Base-by-base conservation (phyloP, 192 early-diverging fungal genomes). In the Rhizoclosmatium sp. region DNA sequence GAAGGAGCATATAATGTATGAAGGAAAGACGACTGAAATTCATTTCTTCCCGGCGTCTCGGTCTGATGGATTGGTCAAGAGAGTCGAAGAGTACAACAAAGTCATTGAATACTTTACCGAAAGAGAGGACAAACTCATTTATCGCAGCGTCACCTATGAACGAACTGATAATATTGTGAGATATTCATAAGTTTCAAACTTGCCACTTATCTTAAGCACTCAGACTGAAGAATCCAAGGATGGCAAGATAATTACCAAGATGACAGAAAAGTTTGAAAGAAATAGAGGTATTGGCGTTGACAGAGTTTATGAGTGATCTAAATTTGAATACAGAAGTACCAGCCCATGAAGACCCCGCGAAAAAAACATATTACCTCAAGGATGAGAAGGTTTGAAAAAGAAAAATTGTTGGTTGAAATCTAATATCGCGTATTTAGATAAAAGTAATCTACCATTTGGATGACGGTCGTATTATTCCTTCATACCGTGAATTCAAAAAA, bases 191-290 rank as follows among this genome's bases (percentile, higher is more conserved):
- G 46, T 7, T 16, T 54, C 16, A 12, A 54, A 16, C 51, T 7
- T 12, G 51, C 0, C 51, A 54, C 51, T 12, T n/a, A 46, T 47
- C 12, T 21, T 19, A 47, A 69, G 7, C 46, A 7, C 40, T 46
- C 31, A 78, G 77, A 10, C 44, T 21, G 78, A 80, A 44, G 78
- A 80, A 42, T 10, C 10, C 14, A 64, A 62, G 9, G 70, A 62
- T 14, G 54, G 47, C 46, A 69, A 62, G 21, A 42, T 64, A 9
- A 79, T 89, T 16, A 47, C 86, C 2, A 91, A 91, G 49, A 91
- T 91, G 89, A 82, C 89, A 39, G 89, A 91, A 65, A 91, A 91
- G 64, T 87, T 87, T 48, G 83, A 80, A 41, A 67, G 83, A 7
- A 82, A 89, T 59, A 73, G 73, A 47, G 78, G 81, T 83, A 42